Evolutionary conservation across 257 asterid species (phyloP), one percentile per base, ranked within the genome.

Genomic region (Forsythia suspensa): DNA sequence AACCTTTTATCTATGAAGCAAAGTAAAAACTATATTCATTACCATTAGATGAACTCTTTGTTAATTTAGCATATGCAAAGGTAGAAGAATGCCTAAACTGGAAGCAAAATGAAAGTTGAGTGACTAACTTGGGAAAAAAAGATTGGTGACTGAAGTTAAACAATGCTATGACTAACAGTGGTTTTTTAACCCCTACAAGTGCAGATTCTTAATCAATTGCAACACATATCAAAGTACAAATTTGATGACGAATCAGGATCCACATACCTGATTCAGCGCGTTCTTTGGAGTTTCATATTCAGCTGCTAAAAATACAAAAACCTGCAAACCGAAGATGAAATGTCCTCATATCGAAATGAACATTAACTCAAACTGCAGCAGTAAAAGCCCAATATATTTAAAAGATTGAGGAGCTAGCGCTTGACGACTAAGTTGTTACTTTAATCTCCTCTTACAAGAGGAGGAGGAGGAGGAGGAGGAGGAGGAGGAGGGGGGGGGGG

Each of bases 271-370:
- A 85, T 96, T 96, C 29, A 96, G 83, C 3, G 89, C 79, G 70
- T 94, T 94, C 84, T 94, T 92, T 10, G 94, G 90, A 72, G 98
- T 96, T 84, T 76, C 90, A 77, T 96, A 96, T 82, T 96, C 99
- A 12, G 99, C 99, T 10, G 99, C 93, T 85, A 96, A 82, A 84
- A 96, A 96, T 74, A 94, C 99, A 79, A 96, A 96, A 73, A 94
- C 97, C 99, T 96, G 91, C 78, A 86, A 82, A 63, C 3, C 3
- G 10, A 6, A 3, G 34, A 59, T 9, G 34, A 8, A 8, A 59
- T 65, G 36, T 77, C 79, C 57, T 48, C 57, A 74, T 76, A 38
- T 71, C 74, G n/a, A 48, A 36, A 75, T 37, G 52, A n/a, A 34
- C 6, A 4, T 43, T 75, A 38, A 67, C 1, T 34, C 51, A 42